phyloP scores from a whole-genome alignment of 768 basidiomycete genomes.

The Amanita muscaria region DNA sequence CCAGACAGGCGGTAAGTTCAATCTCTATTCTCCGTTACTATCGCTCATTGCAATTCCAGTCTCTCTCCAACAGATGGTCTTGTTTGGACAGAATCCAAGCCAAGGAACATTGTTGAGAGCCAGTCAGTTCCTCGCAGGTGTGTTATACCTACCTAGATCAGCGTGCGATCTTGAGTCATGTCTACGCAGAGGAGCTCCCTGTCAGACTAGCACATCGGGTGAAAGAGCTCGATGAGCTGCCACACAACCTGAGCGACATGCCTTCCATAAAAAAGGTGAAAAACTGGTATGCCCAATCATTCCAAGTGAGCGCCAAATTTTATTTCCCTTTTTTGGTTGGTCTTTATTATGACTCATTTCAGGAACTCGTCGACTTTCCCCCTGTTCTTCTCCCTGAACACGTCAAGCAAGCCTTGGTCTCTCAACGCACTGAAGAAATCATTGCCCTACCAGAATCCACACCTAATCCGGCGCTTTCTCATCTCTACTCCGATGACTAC shows the following conservation, averaged over 20 bases:
- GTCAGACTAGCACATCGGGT: conserved; percentile 93
- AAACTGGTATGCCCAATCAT: conserved; percentile 98
- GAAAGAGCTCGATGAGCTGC: conserved; percentile 90
- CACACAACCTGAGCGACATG: conserved; percentile 87
- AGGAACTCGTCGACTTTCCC: conserved; percentile 90
- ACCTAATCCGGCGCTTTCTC: conserved; percentile 72
- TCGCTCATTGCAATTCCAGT: conserved; percentile 56
- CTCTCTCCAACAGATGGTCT: conserved; percentile 95
- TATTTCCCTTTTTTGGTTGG: not conserved
- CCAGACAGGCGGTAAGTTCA: conserved; percentile 88
- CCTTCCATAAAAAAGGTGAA: conserved; percentile 89
- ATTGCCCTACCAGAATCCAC: conserved; percentile 57
- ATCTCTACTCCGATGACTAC: conserved; percentile 30
- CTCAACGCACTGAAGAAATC: conserved; percentile 37
- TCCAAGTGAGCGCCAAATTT: conserved; percentile 85
- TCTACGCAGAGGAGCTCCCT: conserved; percentile 73
- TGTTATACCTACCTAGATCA: not conserved
- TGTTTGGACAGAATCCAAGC: conserved; percentile 92
- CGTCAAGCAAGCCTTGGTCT: conserved; percentile 58
- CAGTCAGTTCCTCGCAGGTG: conserved; percentile 79
- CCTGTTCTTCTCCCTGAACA: conserved; percentile 59
- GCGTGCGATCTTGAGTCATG: not conserved
- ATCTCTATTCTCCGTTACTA: conserved; percentile 21
- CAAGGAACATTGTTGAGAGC: conserved; percentile 93
- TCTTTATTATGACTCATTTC: conserved; percentile 1